A percentile compares a stretch with the other conserved stretches of the same genome.
These are phyloP conservation scores for Hortaea werneckii DNA, from an alignment of 2,329 filamentous ascomycete genomes.

Conservation along the genomic window DNA sequence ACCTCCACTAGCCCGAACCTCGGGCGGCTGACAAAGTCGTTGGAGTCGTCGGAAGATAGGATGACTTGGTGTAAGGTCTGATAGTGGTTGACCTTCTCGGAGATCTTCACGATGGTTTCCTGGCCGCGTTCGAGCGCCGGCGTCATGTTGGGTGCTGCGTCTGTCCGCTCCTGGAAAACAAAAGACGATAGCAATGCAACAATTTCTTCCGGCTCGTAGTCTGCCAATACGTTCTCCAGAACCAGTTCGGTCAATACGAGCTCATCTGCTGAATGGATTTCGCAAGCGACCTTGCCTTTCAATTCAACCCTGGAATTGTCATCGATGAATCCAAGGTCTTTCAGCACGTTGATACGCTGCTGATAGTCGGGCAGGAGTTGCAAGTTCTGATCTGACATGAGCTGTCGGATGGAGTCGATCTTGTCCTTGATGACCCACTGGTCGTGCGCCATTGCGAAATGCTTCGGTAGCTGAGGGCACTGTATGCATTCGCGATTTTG, in stretches of 20 bases:
- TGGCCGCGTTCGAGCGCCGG: slow-evolving; percentile 72
- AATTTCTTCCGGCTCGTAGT: slow-evolving; percentile 93
- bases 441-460: slow-evolving; percentile 93
- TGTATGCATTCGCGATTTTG: slow-evolving; percentile 52
- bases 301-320: slow-evolving; percentile 77
- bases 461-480: slow-evolving; percentile 75
- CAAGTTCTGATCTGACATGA: slow-evolving; percentile 92
- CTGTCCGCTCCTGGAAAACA: slow-evolving; percentile 96
- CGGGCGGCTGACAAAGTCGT: slow-evolving; percentile 79
- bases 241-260: slow-evolving; percentile 92
- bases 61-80: slow-evolving; percentile 91
- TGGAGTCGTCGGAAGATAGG: slow-evolving; percentile 76
- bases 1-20: slow-evolving; percentile 94
- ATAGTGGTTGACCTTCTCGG: slow-evolving; percentile 82
- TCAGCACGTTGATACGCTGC: slow-evolving; percentile 83
- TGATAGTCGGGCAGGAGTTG: slow-evolving; percentile 94
- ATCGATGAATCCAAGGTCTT: slow-evolving; percentile 87
- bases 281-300: slow-evolving; percentile 96
- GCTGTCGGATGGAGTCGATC: slow-evolving; percentile 73
- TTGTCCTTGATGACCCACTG: slow-evolving; percentile 95
- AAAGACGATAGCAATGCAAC: slow-evolving; percentile 88
- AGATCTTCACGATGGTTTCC: slow-evolving; percentile 77
- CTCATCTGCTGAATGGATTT: slow-evolving; percentile 95
- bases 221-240: slow-evolving; percentile 88
- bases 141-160: slow-evolving; percentile 68